Percentiles rank a stretch among this genome's conserved stretches.
phyloP scores from a whole-genome alignment of 345 rosid genomes.

The Triadica sebifera region DNA sequence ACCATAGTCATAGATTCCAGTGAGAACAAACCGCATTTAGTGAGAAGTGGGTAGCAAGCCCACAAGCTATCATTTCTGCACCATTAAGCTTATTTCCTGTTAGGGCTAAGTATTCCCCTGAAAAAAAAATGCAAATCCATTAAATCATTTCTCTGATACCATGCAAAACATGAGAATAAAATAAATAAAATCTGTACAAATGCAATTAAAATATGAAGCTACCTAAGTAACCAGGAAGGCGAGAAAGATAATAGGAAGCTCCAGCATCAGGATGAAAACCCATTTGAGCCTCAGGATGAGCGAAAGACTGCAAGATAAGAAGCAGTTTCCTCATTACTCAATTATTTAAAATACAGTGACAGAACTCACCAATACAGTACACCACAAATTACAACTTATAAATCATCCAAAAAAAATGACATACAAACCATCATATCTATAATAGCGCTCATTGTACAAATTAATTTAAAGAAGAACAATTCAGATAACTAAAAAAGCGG shows the following conservation, averaged over 20 bases:
- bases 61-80: slow-evolving; percentile 86
- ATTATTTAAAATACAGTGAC: background rate
- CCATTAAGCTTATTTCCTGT: slow-evolving; percentile 89
- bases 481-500: background rate
- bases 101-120: slow-evolving; percentile 90
- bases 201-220: background rate
- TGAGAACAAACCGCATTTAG: slow-evolving; percentile 56
- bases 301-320: slow-evolving; percentile 46
- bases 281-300: slow-evolving; percentile 73
- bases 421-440: background rate
- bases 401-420: too few species aligned
- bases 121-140: slow-evolving; percentile 12
- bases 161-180: background rate
- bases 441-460: background rate
- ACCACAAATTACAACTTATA: background rate
- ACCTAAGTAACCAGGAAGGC: slow-evolving; percentile 86
- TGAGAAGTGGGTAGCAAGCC: slow-evolving; percentile 88
- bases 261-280: slow-evolving; percentile 96
- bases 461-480: background rate
- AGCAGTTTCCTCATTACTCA: background rate
- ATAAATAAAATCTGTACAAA: background rate
- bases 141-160: background rate
- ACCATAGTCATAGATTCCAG: slow-evolving; percentile 16
- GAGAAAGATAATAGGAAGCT: slow-evolving; percentile 85
- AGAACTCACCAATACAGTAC: background rate